Conservation (phyloP, 495 filamentous ascomycete genomes). For the Hypoxylon intermedium region DNA sequence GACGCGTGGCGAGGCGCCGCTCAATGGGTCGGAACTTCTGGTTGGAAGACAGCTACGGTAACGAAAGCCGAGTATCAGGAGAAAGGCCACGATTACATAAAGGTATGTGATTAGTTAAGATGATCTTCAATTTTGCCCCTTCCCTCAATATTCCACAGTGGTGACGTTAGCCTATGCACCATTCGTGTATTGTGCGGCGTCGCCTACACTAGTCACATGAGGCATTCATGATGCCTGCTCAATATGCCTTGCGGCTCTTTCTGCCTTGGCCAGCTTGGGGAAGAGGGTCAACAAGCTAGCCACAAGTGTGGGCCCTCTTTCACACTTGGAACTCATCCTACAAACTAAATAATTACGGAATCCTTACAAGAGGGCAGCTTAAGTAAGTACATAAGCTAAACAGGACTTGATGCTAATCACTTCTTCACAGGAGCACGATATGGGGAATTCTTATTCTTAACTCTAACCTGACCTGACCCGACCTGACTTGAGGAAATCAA, state of each 20-base stretch:
- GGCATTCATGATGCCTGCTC: neutral
- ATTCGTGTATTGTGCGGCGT: neutral
- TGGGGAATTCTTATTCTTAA: conserved; percentile 70
- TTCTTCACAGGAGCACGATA: conserved; percentile 72
- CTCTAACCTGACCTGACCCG: neutral
- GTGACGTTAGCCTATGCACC: neutral
- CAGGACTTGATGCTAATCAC: conserved; percentile 1
- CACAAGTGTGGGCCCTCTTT: too few relatives aligned
- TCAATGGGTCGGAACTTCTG: conserved; percentile 66
- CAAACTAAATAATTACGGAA: too few relatives aligned
- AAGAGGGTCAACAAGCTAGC: too few relatives aligned
- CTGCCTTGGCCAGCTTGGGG: neutral
- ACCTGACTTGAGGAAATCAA: too few relatives aligned
- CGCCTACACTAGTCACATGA: neutral
- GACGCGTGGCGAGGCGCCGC: conserved; percentile 96
- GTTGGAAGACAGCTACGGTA: conserved; percentile 60
- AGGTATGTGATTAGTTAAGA: conserved; percentile 59
- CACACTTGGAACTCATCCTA: too few relatives aligned
- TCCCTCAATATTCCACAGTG: conserved; percentile 21
- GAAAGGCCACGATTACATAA: conserved; percentile 85
- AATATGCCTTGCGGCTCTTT: conserved; percentile 17
- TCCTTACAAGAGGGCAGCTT: too few relatives aligned
- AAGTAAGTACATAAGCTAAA: too few relatives aligned
- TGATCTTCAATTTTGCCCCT: conserved; percentile 11
- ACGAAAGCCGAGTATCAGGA: conserved; percentile 81